These are phyloP conservation scores for Aspergillus olivimuriae DNA, from an alignment of 495 filamentous ascomycete species.

Conservation along the genomic window DNA sequence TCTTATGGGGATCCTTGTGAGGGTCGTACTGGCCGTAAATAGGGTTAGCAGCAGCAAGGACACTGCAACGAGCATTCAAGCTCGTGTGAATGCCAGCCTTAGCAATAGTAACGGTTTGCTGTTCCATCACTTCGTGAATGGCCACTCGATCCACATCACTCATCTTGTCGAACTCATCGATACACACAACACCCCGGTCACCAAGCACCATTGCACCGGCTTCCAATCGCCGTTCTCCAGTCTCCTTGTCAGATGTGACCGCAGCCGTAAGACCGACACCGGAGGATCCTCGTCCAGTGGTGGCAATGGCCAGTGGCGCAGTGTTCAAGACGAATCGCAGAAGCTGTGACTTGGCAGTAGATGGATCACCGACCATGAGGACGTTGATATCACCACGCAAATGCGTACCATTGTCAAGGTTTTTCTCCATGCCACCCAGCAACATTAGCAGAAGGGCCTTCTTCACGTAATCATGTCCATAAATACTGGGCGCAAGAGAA, in stretches of 20 bases:
- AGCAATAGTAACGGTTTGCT: constrained; percentile 98
- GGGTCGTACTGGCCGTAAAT: constrained; percentile 98
- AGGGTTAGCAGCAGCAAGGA: constrained; percentile 94
- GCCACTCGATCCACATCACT: constrained; percentile 95
- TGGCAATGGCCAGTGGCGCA: constrained; percentile 92
- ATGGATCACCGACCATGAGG: constrained; percentile 98
- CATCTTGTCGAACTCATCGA: constrained; percentile 99
- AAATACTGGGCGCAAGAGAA: constrained; percentile 95
- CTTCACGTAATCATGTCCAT: constrained; percentile 96
- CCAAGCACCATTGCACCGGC: constrained; percentile 98
- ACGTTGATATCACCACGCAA: constrained; percentile 98
- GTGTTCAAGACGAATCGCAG: constrained; percentile 97
- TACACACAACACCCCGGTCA: constrained; percentile 96
- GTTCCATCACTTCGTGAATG: constrained; percentile 99
- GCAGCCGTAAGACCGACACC: constrained; percentile 97
- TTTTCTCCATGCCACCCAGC: constrained; percentile 97
- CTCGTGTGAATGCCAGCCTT: constrained; percentile 99
- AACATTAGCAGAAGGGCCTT: constrained; percentile 97
- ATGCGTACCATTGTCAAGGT: constrained; percentile 96
- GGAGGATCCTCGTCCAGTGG: constrained; percentile 93
- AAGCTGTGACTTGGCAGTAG: constrained; percentile 96
- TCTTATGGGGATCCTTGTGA: constrained; percentile 97
- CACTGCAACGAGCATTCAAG: constrained; percentile 93
- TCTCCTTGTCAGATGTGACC: constrained; percentile 95
- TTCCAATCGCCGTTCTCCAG: constrained; percentile 88